These are phyloP conservation scores for Candida montana DNA, from an alignment of 805 yeast genomes.

Conservation along the genomic window DNA sequence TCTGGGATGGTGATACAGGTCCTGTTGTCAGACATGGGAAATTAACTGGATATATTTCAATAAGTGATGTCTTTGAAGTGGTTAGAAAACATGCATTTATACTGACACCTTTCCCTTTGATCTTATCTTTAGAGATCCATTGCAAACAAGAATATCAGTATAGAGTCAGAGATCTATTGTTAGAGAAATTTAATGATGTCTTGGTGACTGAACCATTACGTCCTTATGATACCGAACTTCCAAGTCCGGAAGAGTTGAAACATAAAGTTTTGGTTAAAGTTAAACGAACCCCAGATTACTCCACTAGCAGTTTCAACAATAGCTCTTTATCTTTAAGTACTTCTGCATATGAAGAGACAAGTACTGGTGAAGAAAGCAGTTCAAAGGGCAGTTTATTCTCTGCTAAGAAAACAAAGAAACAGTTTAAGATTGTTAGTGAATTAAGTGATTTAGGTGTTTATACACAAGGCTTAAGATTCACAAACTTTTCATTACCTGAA, in stretches of 20 bases:
- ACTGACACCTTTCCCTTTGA: constrained; percentile 80
- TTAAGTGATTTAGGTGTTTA: constrained; percentile 65
- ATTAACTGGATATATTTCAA: constrained; percentile 67
- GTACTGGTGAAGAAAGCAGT: constrained; percentile 8
- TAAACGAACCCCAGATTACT: constrained; percentile 39
- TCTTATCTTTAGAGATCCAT: constrained; percentile 79
- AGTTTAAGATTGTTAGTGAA: constrained; percentile 31
- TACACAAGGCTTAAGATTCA: constrained; percentile 59
- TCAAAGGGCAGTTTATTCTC: constrained; percentile 5
- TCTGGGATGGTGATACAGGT: constrained; percentile 82
- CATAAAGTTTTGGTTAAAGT: constrained; percentile 74
- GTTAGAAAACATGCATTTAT: constrained; percentile 84
- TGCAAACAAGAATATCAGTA: constrained; percentile 67
- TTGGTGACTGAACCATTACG: constrained; percentile 32
- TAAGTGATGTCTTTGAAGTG: constrained; percentile 63
- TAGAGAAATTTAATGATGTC: constrained; percentile 52
- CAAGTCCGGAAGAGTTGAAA: constrained; percentile 69
- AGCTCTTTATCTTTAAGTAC: constrained; percentile 20
- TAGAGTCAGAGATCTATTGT: constrained; percentile 48
- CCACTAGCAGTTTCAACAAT: constrained; percentile 9
- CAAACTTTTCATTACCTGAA: constrained; percentile 81
- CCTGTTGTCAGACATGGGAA: constrained; percentile 94
- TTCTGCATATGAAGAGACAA: constrained; percentile 26
- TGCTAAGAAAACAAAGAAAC: constrained; percentile 10
- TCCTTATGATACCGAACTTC: constrained; percentile 35